A percentile compares a stretch with the other conserved stretches of the same genome.
These are phyloP conservation scores for Thalia dealbata DNA, from an alignment of 176 grass and related monocot genomes.

Conservation along the genomic window DNA sequence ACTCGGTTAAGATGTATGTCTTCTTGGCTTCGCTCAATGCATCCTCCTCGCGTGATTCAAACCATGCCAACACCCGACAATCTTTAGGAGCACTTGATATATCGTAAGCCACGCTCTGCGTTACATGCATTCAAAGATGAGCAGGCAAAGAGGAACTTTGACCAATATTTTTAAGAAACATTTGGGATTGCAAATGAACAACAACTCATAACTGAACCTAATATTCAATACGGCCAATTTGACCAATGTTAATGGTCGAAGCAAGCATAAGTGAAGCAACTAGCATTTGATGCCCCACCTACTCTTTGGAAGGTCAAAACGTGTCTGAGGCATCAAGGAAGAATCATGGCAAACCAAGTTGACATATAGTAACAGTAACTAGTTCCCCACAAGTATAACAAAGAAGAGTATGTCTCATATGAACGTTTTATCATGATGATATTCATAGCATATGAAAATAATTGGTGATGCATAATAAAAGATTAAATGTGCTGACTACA, in stretches of 20 bases:
- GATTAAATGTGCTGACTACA: neutral
- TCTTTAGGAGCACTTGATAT: conserved; percentile 58
- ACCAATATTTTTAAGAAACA: too few relatives aligned
- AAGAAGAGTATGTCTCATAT: neutral
- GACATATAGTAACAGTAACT: neutral
- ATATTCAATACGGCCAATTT: too few relatives aligned
- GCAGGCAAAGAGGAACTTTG: neutral
- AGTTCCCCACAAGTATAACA: neutral
- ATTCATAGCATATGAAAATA: neutral
- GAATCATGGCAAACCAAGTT: neutral
- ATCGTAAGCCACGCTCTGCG: conserved; percentile 66
- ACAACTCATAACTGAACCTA: too few relatives aligned
- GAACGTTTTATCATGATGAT: neutral
- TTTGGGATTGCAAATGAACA: too few relatives aligned
- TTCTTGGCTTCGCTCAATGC: conserved; percentile 18
- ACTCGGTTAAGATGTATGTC: conserved; percentile 26
- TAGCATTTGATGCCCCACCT: neutral
- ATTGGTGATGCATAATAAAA: neutral
- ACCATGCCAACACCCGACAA: conserved; percentile 46
- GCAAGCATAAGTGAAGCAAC: neutral
- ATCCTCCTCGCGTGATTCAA: conserved; percentile 27
- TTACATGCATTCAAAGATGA: conserved; percentile 2
- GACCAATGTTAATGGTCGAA: too few relatives aligned
- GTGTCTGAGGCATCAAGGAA: neutral
- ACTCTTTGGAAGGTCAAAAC: neutral